Base-by-base conservation (phyloP, 352 stramenopile species). In the Globisporangium parvum region DNA sequence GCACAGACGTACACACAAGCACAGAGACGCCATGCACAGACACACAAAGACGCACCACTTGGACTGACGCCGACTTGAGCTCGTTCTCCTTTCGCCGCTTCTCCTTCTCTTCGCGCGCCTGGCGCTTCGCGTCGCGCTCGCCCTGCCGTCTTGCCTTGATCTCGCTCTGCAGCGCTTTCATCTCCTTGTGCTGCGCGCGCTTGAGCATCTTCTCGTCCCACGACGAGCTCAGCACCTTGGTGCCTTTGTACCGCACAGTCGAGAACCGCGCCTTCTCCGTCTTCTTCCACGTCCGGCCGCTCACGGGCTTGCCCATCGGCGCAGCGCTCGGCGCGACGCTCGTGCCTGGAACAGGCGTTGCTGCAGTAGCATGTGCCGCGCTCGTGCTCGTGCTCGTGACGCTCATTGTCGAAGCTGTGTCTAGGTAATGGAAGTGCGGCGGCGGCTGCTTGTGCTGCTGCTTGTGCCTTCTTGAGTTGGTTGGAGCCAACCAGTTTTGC, bases 81-180 rank as follows among this genome's bases (percentile, higher is more conserved):
- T 96, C 87, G 72, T 96, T 96, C 70, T 93, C 82, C 58, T 87
- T 81, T 58, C 85, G 79, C 28, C 87, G 81, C 67, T 91, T 92
- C 56, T 93, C 82, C 66, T 87, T 87, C 35, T 96, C 87, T 65
- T 96, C 87, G 42, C 76, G 77, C 21, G 71, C 77, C 54, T 88
- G 70, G 53, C 83, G 82, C 66, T 86, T 87, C 28, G 80, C 85
- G 24, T 91, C 71, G 31, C 81, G 80, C 63, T 93, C 80, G 3
- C 60, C 66, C 63, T 91, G 81, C 68, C 75, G 73, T 10, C 78
- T 59, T n/a, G 59, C 57, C 60, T 87, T 93, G 55, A 96, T 94
- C 64, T 94, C 85, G 44, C 62, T 59, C 73, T 96, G 70, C 49
- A 95, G 65, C 3, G 83, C 80, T 66, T 96, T 93, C 23, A 93